Base-by-base conservation (phyloP, 306 rosid species). In the Ammopiptanthus mongolicus region DNA sequence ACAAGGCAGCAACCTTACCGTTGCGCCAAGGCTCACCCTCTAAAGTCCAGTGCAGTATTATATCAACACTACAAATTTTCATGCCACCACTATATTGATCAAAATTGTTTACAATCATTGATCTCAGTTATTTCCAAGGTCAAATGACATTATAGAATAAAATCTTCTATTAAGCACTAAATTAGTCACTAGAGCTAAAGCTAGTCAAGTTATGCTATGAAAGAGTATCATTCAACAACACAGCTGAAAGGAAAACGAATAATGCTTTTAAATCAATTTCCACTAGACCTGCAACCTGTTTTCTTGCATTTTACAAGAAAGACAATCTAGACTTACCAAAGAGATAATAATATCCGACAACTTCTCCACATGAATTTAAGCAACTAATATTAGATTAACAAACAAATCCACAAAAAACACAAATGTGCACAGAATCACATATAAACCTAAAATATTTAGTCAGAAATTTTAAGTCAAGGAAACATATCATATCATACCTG, bases 401-500 rank as follows among this genome's bases (percentile, higher is more conserved):
- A 78, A 73, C 22, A 52, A 59, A 78, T 47, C 64, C 46, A 22
- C 36, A 23, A 29, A 74, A 57, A 22, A 31, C 21, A 66, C 8
- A 67, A 28, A 14, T 39, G 29, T 58, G 47, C 1, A 21, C 23
- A 9, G 4, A 71, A 33, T 65, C 10, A 17, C 68, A 63, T 63
- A 3, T 3, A 21, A 6, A 11, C 8, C 36, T 46, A 68, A 66
- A 39, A 68, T 62, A 33, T 36, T 64, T 22, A 12, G 48, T 47
- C 28, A 11, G 5, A 46, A 74, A 11, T 10, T 29, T 63, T 52
- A 25, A 65, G 22, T 65, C 5, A 73, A 39, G 33, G 11, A 55
- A 41, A 57, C 17, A 74, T 21, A 15, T 15, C 59, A 61, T 28
- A 13, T 41, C 57, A 11, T 82, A 88, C 88, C 87, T 88, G 92